Percentiles rank a stretch among this genome's conserved stretches.
Evolutionary conservation across 2,329 filamentous ascomycete genomes (phyloP).

Genomic region (Cladophialophora carrionii): DNA sequence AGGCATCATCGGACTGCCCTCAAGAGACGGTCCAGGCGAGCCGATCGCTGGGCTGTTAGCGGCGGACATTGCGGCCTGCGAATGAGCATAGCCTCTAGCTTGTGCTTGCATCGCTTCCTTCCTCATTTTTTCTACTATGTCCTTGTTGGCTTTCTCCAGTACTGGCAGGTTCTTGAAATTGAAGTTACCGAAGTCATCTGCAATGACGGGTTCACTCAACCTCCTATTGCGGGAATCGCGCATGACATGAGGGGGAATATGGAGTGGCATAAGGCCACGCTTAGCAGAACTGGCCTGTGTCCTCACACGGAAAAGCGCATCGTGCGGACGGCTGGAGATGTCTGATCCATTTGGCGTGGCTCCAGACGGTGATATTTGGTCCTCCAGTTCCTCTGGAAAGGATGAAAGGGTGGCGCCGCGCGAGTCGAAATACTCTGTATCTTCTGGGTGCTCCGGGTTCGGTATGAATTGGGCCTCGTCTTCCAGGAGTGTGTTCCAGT

Average conservation of each 20-base stretch:
- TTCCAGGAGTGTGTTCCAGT: slow-evolving; percentile 89
- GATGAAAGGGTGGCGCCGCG: slow-evolving; percentile 88
- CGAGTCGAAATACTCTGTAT: slow-evolving; percentile 96
- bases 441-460: slow-evolving; percentile 87
- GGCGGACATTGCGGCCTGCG: slow-evolving; percentile 44
- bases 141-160: slow-evolving; percentile 96
- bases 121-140: slow-evolving; percentile 93
- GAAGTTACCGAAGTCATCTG: slow-evolving; percentile 95
- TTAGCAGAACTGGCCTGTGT: slow-evolving; percentile 87
- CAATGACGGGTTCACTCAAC: slow-evolving; percentile 83
- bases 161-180: slow-evolving; percentile 97
- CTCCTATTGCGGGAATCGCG: slow-evolving; percentile 85
- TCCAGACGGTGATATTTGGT: slow-evolving; percentile 76
- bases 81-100: slow-evolving; percentile 54
- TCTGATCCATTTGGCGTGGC: slow-evolving; percentile 66
- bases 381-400: slow-evolving; percentile 92
- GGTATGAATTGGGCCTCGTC: slow-evolving; percentile 96
- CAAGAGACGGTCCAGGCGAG: slow-evolving; percentile 71
- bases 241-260: slow-evolving; percentile 88
- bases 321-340: slow-evolving; percentile 87
- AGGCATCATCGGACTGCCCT: slow-evolving; percentile 81
- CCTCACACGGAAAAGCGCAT: slow-evolving; percentile 86
- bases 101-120: slow-evolving; percentile 82
- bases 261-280: slow-evolving; percentile 88
- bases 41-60: slow-evolving; percentile 41